Percentiles rank a stretch among this genome's conserved stretches.
These are phyloP conservation scores for Vicia faba DNA, from an alignment of 306 rosid species.

Conservation along the genomic window DNA sequence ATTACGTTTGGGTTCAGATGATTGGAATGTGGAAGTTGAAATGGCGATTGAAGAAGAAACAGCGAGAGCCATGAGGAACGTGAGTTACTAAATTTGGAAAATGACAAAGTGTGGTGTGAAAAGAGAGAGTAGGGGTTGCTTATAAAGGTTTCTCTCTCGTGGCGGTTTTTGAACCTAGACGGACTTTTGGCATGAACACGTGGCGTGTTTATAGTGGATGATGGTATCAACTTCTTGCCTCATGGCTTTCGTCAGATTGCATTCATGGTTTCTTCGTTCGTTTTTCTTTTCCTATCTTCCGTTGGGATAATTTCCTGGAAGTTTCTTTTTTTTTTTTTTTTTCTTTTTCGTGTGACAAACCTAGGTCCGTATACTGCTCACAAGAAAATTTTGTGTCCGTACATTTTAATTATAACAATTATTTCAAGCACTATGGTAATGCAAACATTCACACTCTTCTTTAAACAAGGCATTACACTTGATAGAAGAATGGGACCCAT, in stretches of 20 bases:
- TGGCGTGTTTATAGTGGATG: too few relatives aligned
- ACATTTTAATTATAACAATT: constrained; percentile 54
- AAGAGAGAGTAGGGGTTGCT: not conserved
- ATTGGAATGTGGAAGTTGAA: constrained; percentile 45
- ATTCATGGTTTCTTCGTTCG: not conserved
- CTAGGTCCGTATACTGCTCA: too few relatives aligned
- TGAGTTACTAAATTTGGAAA: not conserved
- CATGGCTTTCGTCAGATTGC: constrained; percentile 44
- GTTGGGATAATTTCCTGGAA: not conserved
- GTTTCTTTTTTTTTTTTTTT: not conserved
- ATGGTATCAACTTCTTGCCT: not conserved
- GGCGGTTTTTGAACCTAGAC: constrained; percentile 60
- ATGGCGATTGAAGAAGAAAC: constrained; percentile 53
- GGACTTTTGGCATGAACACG: not conserved
- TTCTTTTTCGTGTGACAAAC: too few relatives aligned
- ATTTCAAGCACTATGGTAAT: constrained; percentile 62
- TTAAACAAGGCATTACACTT: constrained; percentile 68
- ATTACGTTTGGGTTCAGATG: constrained; percentile 55
- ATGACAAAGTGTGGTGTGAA: not conserved
- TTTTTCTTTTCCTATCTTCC: not conserved
- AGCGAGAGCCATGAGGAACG: constrained; percentile 55
- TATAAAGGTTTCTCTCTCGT: not conserved
- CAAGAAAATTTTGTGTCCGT: too few relatives aligned
- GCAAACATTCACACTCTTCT: constrained; percentile 56
- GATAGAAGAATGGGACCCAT: constrained; percentile 58